phyloP scores from a whole-genome alignment of 352 stramenopile species.

The Globisporangium cederbergense region DNA sequence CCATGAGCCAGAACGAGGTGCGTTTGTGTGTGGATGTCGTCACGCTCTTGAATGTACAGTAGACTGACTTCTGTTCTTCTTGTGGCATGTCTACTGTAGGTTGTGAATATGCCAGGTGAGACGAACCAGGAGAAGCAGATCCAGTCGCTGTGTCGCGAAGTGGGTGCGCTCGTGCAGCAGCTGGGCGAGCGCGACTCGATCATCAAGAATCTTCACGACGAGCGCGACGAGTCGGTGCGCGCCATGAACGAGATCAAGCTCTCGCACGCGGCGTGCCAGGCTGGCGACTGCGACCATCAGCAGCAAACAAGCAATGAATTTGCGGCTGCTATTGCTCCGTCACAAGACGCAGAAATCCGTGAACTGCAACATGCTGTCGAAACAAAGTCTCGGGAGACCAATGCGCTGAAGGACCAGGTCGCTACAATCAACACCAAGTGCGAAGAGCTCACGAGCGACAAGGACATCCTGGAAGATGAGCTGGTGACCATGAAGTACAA shows the following conservation, averaged over 20 bases:
- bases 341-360: constrained; percentile 19
- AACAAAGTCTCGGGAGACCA: neutral
- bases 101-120: constrained; percentile 26
- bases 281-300: constrained; percentile 2
- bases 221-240: constrained; percentile 39
- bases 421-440: neutral
- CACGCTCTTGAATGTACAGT: no score
- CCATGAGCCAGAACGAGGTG: constrained; percentile 45
- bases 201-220: constrained; percentile 54
- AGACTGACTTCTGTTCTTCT: no score
- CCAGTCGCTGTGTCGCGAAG: constrained; percentile 55
- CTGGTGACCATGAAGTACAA: constrained; percentile 30
- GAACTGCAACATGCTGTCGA: constrained; percentile 13
- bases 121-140: constrained; percentile 48
- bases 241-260: constrained; percentile 46
- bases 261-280: constrained; percentile 17
- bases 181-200: constrained; percentile 48
- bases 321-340: neutral
- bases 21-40: neutral
- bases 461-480: constrained; percentile 18
- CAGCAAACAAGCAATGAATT: neutral
- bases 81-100: constrained; percentile 8
- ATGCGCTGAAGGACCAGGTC: constrained; percentile 9
- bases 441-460: constrained; percentile 10
- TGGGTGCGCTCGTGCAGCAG: constrained; percentile 51